Evolutionary conservation across 768 basidiomycete genomes (phyloP).

Genomic region (Sutorius australiensis): DNA sequence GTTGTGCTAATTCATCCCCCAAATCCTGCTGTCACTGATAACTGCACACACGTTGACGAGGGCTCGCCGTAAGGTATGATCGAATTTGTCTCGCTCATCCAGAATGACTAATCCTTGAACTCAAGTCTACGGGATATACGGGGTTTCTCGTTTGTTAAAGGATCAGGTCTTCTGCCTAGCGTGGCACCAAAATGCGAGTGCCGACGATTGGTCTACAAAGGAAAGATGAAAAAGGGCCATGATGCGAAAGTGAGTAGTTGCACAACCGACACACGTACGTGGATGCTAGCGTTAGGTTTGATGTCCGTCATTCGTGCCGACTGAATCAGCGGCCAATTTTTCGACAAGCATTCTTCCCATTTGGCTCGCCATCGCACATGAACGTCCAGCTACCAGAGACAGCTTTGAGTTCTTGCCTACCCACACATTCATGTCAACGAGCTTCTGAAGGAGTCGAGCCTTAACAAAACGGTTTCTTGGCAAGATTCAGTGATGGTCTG

Average conservation of each 20-base stretch:
- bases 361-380: slow-evolving; percentile 81
- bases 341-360: slow-evolving; percentile 58
- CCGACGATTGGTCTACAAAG: slow-evolving; percentile 30
- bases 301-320: slow-evolving; percentile 54
- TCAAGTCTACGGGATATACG: not conserved
- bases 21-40: no score
- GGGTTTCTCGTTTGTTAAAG: not conserved
- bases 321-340: slow-evolving; percentile 73
- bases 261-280: slow-evolving; percentile 24
- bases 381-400: not conserved
- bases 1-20: no score
- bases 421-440: not conserved
- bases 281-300: slow-evolving; percentile 14
- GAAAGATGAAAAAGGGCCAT: not conserved
- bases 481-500: no score
- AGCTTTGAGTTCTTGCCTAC: not conserved
- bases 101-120: no score
- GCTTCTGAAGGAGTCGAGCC: no score
- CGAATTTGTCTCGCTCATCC: no score
- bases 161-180: slow-evolving; percentile 1
- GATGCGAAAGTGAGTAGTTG: not conserved
- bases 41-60: no score
- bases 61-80: no score
- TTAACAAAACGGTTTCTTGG: not conserved
- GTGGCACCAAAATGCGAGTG: slow-evolving; percentile 24